phyloP scores from a whole-genome alignment of 2,329 filamentous ascomycete genomes.

The Ceratocystis huliohia region DNA sequence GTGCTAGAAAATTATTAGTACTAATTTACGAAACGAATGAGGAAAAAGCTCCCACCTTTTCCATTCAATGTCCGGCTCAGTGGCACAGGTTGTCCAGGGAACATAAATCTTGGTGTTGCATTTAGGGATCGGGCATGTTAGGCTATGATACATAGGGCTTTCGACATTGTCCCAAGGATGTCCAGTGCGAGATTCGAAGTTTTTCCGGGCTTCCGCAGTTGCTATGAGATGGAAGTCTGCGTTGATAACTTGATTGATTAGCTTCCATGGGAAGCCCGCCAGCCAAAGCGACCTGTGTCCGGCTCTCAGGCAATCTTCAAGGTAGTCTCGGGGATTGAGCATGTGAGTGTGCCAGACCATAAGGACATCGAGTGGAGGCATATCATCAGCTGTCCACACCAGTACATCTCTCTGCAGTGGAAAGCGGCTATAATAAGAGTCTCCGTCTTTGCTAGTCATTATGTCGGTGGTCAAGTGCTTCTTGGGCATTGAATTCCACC shows the following conservation, averaged over 20 bases:
- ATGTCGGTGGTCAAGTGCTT: constrained; percentile 29
- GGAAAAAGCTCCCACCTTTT: neutral
- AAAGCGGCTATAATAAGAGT: constrained; percentile 13
- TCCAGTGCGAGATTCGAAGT: constrained; percentile 38
- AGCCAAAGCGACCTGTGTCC: constrained; percentile 46
- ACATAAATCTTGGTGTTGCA: constrained; percentile 36
- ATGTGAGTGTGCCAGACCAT: constrained; percentile 73
- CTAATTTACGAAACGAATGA: too few species aligned
- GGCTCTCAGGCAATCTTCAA: constrained; percentile 57
- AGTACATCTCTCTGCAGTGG: neutral
- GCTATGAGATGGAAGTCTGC: constrained; percentile 44
- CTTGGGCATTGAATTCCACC: constrained; percentile 41
- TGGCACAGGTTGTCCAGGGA: constrained; percentile 48
- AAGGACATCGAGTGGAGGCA: constrained; percentile 44
- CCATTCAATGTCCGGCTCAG: constrained; percentile 24
- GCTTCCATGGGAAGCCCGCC: constrained; percentile 52
- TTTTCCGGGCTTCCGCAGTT: constrained; percentile 31
- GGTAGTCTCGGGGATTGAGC: constrained; percentile 61
- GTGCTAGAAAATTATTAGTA: neutral
- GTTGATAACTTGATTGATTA: constrained; percentile 46
- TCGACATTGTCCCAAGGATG: constrained; percentile 47
- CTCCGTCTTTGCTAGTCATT: constrained; percentile 24
- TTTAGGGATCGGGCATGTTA: constrained; percentile 39
- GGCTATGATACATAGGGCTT: constrained; percentile 35
- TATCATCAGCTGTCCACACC: constrained; percentile 19